Evolutionary conservation across 176 grass and related monocot species (phyloP), one percentile per base, ranked within the genome.

Genomic region (Lolium rigidum): DNA sequence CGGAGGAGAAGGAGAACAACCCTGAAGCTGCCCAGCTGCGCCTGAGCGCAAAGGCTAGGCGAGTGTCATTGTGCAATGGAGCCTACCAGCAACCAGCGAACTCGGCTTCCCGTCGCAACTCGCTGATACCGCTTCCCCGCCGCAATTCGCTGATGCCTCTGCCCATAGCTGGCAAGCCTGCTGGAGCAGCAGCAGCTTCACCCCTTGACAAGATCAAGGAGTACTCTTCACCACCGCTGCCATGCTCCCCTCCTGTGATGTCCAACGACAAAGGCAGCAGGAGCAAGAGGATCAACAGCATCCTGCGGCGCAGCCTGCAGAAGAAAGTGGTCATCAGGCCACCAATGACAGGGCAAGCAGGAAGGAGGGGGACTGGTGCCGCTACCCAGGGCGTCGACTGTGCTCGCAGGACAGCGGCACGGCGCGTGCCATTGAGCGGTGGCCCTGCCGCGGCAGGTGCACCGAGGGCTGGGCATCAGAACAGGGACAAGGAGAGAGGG

Each of bases 241-340:
- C 38, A 13, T 65, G 59, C 39, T 90, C 87, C 4, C 82, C 90
- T 25, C 87, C 54, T 0, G 81, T 63, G n/a, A 20, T 86, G 55
- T 70, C 69, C 80, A 48, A 52, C 14, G 81, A 82, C 61, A 95
- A 74, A 74, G 69, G 71, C 9, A 85, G 91, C 64, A 66, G 90
- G 57, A 89, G 68, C 38, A 95, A 82, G 87, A 95, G 62, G 84
- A 92, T 95, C 70, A 91, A 61, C 73, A 95, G 76, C 85, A 98
- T 98, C 74, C 86, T 99, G 48, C 87, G 92, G 31, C 88, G 92
- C 72, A 99, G 97, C 87, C 83, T 99, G 15, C 97, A 99, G 80
- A 99, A 99, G 94, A 99, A 95, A 57, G 97, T 99, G 73, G 81
- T 99, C 85, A 85, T 98, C 62, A 84, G 94, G 62, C 75, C 94